Evolutionary conservation across 2,329 filamentous ascomycete genomes (phyloP), one percentile per base, ranked within the genome.

Genomic region (Monosporascus sp.): DNA sequence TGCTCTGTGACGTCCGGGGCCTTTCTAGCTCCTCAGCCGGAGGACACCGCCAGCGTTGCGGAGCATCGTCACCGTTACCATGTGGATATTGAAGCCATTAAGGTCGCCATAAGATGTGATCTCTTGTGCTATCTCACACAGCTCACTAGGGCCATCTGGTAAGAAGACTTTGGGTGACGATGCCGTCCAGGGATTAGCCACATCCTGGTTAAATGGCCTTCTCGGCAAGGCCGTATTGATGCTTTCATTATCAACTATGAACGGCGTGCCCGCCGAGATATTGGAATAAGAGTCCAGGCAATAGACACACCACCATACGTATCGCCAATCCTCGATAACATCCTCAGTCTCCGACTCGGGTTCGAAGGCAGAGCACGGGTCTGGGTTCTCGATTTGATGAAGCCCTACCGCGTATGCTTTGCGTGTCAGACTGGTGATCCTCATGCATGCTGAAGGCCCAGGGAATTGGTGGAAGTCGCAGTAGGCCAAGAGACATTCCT

Each of bases 401-500:
- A 72, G 57, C 1, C 68, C 68, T 24, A 64, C 58, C 2, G 59
- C 56, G 57, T 71, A 69, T 24, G 69, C 69, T 54, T 63, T 66
- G n/a, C 70, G 65, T 2, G 66, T 67, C 9, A 72, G 52, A 41
- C 61, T 61, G 22, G 66, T 59, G 11, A 70, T 65, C 7, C 66
- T 61, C 57, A 68, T 60, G 67, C 69, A 71, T 2, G 68, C 56
- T 9, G 61, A 56, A 3, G 64, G 56, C 3, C 69, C 68, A 1
- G 69, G 69, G 51, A 64, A 67, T 52, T 71, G 68, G 52, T 71
- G 68, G 41, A 72, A 72, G 31, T 69, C 64, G 49, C 71, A 72
- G 49, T 68, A 71, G 5, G 69, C 67, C 9, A 72, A 59, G 8
- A 72, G 37, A 37, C 61, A 71, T 47, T 69, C 67, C 40, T 65